Percentiles rank a stretch among this genome's conserved stretches.
phyloP scores from a whole-genome alignment of 306 rosid genomes.

The Acacia melanoxylon region DNA sequence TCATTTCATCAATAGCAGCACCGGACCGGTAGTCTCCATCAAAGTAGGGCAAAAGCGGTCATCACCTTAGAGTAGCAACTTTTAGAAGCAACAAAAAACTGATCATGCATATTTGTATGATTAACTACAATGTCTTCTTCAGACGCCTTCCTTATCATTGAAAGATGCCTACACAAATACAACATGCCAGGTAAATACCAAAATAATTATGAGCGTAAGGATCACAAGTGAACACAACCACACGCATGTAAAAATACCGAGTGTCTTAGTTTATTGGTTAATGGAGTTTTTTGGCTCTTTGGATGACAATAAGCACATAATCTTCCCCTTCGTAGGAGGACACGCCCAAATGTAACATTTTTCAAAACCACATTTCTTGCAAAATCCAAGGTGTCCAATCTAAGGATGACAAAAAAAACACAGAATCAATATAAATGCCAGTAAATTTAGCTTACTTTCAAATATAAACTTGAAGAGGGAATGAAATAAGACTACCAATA shows the following conservation, averaged over 20 bases:
- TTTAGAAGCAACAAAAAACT: conserved; percentile 45
- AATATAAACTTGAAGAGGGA: background rate
- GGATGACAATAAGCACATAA: conserved; percentile 68
- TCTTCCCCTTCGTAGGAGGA: conserved; percentile 61
- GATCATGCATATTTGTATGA: conserved; percentile 52
- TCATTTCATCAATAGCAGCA: conserved; percentile 43
- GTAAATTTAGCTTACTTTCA: too few relatives aligned
- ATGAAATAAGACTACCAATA: conserved; percentile 41
- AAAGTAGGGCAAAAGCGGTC: conserved; percentile 69
- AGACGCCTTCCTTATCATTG: conserved; percentile 54
- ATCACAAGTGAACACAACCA: background rate
- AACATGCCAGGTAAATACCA: conserved; percentile 8
- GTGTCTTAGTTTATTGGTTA: conserved; percentile 50
- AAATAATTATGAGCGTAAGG: background rate
- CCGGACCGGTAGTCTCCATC: conserved; percentile 69
- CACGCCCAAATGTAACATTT: conserved; percentile 71
- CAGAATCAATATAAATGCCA: background rate
- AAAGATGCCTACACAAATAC: conserved; percentile 49
- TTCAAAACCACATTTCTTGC: conserved; percentile 63
- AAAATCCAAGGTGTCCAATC: conserved; percentile 72
- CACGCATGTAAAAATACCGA: conserved; percentile 38
- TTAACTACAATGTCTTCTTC: conserved; percentile 56
- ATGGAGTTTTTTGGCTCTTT: conserved; percentile 56
- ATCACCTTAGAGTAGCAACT: conserved; percentile 50
- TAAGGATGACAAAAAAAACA: conserved; percentile 19